Evolutionary conservation across 2,329 filamentous ascomycete species (phyloP).

Genomic region (Fusarium mangiferae): DNA sequence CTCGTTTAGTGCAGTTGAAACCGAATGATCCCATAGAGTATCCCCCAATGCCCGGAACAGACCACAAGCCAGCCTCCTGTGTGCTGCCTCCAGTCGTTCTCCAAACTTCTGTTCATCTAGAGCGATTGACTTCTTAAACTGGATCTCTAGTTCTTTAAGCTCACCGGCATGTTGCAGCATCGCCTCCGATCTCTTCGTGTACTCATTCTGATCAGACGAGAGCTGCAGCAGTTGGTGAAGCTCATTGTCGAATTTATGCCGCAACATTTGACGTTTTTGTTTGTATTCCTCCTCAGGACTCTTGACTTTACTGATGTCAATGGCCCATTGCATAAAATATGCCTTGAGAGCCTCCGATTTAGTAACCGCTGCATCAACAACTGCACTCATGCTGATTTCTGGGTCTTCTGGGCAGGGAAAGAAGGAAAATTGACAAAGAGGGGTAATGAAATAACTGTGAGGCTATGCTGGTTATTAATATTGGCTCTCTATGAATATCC

Average conservation of each 20-base stretch:
- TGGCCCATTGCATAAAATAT: not conserved
- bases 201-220: rapidly evolving
- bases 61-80: not conserved
- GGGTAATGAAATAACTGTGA: rapidly evolving
- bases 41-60: not conserved
- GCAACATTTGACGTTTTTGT: not conserved
- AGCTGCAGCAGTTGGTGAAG: not conserved
- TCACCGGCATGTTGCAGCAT: not conserved
- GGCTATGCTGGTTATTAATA: not conserved
- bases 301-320: not conserved
- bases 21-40: not conserved
- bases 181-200: rapidly evolving
- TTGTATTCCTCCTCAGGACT: not conserved
- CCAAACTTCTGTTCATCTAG: rapidly evolving
- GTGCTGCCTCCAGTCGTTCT: not conserved
- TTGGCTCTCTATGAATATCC: not conserved
- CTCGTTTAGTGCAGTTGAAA: not conserved
- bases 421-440: rapidly evolving
- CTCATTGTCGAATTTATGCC: not conserved
- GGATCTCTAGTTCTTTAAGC: not conserved
- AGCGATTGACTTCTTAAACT: not conserved
- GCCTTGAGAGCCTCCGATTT: not conserved
- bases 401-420: rapidly evolving
- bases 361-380: not conserved
- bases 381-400: not conserved